Evolutionary conservation across 192 early-diverging fungal species (phyloP), one percentile per base, ranked within the genome.

Genomic region (Thamnidium elegans): DNA sequence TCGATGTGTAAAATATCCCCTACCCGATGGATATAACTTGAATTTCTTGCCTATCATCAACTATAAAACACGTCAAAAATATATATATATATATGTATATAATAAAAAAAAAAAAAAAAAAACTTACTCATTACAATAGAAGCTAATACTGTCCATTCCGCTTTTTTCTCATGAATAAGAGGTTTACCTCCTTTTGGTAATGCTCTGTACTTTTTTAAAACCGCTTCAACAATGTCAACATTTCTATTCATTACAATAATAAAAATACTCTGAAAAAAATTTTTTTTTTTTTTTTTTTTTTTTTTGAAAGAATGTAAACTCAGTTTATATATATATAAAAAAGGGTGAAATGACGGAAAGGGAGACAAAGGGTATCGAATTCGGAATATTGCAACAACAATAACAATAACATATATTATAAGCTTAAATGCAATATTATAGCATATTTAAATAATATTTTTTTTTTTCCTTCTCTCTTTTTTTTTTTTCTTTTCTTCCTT

Each of bases 91-190:
- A n/a, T n/a, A 55, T 3, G 7, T 36, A 7, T 36, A 36, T 7
- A 36, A 36, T 36, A 36, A 36, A 36, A 36, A 36, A 36, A 36
- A 36, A 36, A 36, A 36, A 36, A 36, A 36, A 4, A 4, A 36
- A n/a, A n/a, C 36, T 9, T 39, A 39, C 15, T 54, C 34, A 72
- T 53, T 2, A 91, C 86, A 65, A 96, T 86, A 0, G 86, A 92
- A 0, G 90, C 90, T 14, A 96, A 78, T 1, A 94, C 88, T 0
- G 93, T 96, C 94, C 93, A 96, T 70, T 94, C 91, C 10, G 71
- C 71, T 55, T 82, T 78, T 8, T 67, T 81, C 20, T 61, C 64
- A 30, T 77, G 72, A 9, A 76, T 44, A 2, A 77, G 56, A 10
- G 93, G 93, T 67, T 93, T 93, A 13, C 91, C 93, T 44, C 81